These are phyloP conservation scores for Solanum clarkiae DNA, from an alignment of 257 asterid species.

Conservation along the genomic window DNA sequence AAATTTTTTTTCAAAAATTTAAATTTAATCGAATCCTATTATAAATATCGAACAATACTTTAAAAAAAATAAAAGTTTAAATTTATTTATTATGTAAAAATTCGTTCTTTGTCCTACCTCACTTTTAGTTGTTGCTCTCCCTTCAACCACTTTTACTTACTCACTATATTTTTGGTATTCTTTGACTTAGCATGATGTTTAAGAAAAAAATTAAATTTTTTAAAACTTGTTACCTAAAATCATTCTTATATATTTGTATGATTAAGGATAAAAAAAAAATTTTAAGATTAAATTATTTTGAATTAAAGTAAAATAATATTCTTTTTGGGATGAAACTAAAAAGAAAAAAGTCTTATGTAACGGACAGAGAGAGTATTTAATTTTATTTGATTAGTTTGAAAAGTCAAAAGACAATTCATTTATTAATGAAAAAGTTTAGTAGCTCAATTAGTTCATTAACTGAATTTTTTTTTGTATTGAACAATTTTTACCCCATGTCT, in stretches of 20 bases:
- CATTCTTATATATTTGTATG: too few species aligned
- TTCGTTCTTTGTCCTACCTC: neutral
- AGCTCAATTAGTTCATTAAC: neutral
- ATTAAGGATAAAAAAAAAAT: too few species aligned
- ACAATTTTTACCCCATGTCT: neutral
- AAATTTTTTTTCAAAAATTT: fast-evolving
- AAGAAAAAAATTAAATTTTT: too few species aligned
- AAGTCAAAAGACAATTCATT: neutral
- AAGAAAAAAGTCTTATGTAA: too few species aligned
- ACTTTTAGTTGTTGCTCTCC: neutral
- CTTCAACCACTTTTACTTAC: too few species aligned
- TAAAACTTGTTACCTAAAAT: too few species aligned
- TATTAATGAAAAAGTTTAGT: neutral
- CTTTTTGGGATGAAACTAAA: too few species aligned
- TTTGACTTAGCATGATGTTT: too few species aligned
- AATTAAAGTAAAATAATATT: too few species aligned
- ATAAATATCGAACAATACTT: neutral
- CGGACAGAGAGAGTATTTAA: neutral
- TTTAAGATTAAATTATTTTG: too few species aligned
- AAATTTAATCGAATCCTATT: neutral
- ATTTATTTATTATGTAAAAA: neutral
- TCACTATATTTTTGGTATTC: too few species aligned
- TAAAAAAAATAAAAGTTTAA: too few species aligned
- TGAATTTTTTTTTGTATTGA: neutral
- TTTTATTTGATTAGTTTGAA: neutral